Percentiles rank a stretch among this genome's conserved stretches.
These are phyloP conservation scores for Papiliotrema laurentii DNA, from an alignment of 1,284 basidiomycete genomes.

Conservation along the genomic window DNA sequence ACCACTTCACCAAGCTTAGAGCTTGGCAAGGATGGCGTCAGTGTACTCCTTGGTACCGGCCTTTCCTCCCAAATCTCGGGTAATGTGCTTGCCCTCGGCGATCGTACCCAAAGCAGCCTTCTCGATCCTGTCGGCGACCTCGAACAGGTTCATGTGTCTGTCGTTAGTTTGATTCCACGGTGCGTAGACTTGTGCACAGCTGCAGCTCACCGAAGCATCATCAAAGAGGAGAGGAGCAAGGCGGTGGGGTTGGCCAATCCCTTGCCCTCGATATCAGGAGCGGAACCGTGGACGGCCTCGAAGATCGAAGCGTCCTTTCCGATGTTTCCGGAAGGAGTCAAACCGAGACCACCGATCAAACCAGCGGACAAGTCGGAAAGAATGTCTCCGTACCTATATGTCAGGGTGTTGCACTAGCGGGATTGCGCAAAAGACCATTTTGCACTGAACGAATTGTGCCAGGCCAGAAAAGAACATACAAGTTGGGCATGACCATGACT, in stretches of 20 bases:
- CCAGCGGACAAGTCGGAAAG: slow-evolving; percentile 99
- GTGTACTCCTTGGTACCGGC: slow-evolving; percentile 85
- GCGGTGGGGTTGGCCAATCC: slow-evolving; percentile 98
- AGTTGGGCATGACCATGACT: slow-evolving; percentile 99
- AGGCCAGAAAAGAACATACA: slow-evolving; percentile 64
- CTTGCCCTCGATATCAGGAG: slow-evolving; percentile 68
- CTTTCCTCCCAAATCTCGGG: slow-evolving; percentile 87
- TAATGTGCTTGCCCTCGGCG: slow-evolving; percentile 88
- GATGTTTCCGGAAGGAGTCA: slow-evolving; percentile 98
- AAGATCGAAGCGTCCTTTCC: slow-evolving; percentile 98
- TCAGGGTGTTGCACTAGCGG: too few species aligned
- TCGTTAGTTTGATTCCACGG: slow-evolving; percentile 3
- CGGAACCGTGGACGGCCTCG: slow-evolving; percentile 97
- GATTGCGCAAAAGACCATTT: background rate
- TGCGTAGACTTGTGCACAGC: background rate
- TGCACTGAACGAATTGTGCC: background rate
- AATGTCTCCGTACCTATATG: slow-evolving; percentile 68
- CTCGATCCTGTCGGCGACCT: slow-evolving; percentile 86
- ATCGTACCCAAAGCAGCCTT: slow-evolving; percentile 84
- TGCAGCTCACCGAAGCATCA: slow-evolving; percentile 80
- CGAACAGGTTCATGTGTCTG: slow-evolving; percentile 90
- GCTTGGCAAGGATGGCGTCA: slow-evolving; percentile 72
- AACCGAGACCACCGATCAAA: slow-evolving; percentile 93
- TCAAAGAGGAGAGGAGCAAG: slow-evolving; percentile 85
- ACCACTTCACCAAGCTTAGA: slow-evolving; percentile 38